Percentiles rank a stretch among this genome's conserved stretches.
Conservation (phyloP, 2,329 filamentous ascomycete species). For the Colletotrichum horii region DNA sequence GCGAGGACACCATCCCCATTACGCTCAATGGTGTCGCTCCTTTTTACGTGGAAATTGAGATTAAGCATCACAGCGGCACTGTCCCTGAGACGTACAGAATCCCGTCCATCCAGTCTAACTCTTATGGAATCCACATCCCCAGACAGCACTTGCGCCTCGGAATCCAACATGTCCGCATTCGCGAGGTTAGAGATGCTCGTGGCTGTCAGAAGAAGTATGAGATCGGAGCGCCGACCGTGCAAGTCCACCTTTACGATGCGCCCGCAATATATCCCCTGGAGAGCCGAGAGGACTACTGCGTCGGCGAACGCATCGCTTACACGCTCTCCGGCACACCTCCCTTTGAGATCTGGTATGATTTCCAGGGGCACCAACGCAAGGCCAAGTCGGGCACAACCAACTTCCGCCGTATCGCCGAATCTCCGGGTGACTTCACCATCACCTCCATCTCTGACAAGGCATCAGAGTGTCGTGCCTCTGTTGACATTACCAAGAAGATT, state of each 20-base stretch:
- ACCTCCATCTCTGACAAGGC: slow-evolving; percentile 87
- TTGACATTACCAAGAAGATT: slow-evolving; percentile 81
- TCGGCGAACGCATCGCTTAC: slow-evolving; percentile 93
- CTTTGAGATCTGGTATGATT: slow-evolving; percentile 92
- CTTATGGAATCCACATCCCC: slow-evolving; percentile 83
- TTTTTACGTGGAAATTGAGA: slow-evolving; percentile 89
- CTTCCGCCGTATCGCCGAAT: slow-evolving; percentile 93
- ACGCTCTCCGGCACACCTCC: slow-evolving; percentile 89
- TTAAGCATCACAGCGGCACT: slow-evolving; percentile 86
- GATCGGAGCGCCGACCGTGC: slow-evolving; percentile 74
- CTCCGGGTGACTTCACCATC: slow-evolving; percentile 86
- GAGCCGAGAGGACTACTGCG: slow-evolving; percentile 86
- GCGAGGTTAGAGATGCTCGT: slow-evolving; percentile 84
- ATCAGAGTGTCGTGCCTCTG: slow-evolving; percentile 82
- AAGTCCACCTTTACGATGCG: slow-evolving; percentile 91
- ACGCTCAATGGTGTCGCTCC: slow-evolving; percentile 82
- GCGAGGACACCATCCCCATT: slow-evolving; percentile 88
- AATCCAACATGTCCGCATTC: slow-evolving; percentile 87
- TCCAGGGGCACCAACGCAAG: slow-evolving; percentile 78
- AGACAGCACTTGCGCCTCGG: slow-evolving; percentile 84
- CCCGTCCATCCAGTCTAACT: slow-evolving; percentile 76
- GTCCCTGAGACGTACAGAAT: slow-evolving; percentile 83
- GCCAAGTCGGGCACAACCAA: slow-evolving; percentile 80
- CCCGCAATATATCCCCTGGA: slow-evolving; percentile 90
- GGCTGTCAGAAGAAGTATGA: slow-evolving; percentile 85